Evolutionary conservation across 805 yeast genomes (phyloP).

Genomic region (Candida endomychidarum): DNA sequence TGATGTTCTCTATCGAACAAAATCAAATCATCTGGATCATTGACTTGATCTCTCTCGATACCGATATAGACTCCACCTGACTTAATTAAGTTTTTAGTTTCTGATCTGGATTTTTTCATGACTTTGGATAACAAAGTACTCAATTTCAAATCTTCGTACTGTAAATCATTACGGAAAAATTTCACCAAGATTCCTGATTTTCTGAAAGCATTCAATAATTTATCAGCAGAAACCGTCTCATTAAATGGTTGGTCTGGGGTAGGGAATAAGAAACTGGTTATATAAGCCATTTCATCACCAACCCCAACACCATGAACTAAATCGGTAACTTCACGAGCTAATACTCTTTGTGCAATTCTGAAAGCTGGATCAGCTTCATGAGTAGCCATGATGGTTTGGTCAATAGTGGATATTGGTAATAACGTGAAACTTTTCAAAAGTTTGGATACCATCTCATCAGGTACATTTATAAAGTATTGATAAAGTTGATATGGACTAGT

Average conservation of each 20-base stretch:
- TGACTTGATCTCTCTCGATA: constrained; percentile 49
- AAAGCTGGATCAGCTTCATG: constrained; percentile 62
- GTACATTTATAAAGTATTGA: constrained; percentile 78
- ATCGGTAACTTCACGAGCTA: constrained; percentile 86
- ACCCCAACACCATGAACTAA: constrained; percentile 81
- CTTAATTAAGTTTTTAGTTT: constrained; percentile 58
- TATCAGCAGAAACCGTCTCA: constrained; percentile 46
- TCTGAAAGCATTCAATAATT: constrained; percentile 54
- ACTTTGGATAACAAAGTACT: constrained; percentile 53
- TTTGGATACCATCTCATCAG: constrained; percentile 71
- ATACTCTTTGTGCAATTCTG: constrained; percentile 69
- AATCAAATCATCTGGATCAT: constrained; percentile 49
- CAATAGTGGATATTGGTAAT: constrained; percentile 63
- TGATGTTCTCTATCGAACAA: constrained; percentile 46
- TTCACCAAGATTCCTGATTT: constrained; percentile 54
- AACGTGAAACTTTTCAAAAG: constrained; percentile 78
- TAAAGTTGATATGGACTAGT: constrained; percentile 82
- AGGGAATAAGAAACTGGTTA: constrained; percentile 69
- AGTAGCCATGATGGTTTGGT: constrained; percentile 41
- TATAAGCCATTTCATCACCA: constrained; percentile 64
- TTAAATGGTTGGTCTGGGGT: constrained; percentile 49
- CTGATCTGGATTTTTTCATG: constrained; percentile 51
- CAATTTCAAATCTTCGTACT: constrained; percentile 41
- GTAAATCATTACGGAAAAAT: constrained; percentile 34
- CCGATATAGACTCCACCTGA: constrained; percentile 79